A percentile compares a stretch with the other conserved stretches of the same genome.
Conservation (phyloP, 169 alveolate species). For the Cryptosporidium viatorum region DNA sequence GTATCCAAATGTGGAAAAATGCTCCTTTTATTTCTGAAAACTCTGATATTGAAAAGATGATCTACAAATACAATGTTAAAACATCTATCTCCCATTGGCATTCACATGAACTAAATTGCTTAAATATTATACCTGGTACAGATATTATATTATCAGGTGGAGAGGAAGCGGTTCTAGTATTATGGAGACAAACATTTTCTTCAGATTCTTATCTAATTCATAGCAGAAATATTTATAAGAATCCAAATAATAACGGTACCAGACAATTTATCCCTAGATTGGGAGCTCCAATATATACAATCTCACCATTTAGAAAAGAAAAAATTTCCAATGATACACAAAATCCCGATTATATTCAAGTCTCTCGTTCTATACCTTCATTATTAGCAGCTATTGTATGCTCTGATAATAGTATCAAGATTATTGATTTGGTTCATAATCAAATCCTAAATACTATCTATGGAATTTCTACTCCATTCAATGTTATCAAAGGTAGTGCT, state of each 20-base stretch:
- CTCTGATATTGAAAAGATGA: constrained; percentile 30
- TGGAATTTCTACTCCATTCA: constrained; percentile 60
- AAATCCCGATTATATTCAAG: too few relatives aligned
- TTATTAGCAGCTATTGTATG: constrained; percentile 42
- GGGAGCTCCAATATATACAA: constrained; percentile 71
- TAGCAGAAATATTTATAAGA: neutral
- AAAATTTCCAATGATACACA: neutral
- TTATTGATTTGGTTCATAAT: constrained; percentile 47
- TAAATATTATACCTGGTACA: constrained; percentile 51
- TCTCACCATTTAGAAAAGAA: constrained; percentile 13
- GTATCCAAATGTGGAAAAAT: constrained; percentile 41
- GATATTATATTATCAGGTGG: constrained; percentile 73
- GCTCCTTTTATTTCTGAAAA: constrained; percentile 45
- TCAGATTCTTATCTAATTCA: constrained; percentile 31
- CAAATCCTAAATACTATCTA: constrained; percentile 27
- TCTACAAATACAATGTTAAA: constrained; percentile 29
- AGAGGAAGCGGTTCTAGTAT: constrained; percentile 63
- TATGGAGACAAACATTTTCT: constrained; percentile 54
- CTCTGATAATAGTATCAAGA: constrained; percentile 56
- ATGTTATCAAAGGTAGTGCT: neutral
- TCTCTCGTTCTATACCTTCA: neutral
- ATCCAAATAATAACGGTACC: constrained; percentile 21
- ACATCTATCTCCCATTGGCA: constrained; percentile 59
- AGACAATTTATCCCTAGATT: constrained; percentile 69
- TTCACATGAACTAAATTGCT: constrained; percentile 44